Evolutionary conservation across 352 stramenopile species (phyloP).

Genomic region (Globisporangium nagaii): DNA sequence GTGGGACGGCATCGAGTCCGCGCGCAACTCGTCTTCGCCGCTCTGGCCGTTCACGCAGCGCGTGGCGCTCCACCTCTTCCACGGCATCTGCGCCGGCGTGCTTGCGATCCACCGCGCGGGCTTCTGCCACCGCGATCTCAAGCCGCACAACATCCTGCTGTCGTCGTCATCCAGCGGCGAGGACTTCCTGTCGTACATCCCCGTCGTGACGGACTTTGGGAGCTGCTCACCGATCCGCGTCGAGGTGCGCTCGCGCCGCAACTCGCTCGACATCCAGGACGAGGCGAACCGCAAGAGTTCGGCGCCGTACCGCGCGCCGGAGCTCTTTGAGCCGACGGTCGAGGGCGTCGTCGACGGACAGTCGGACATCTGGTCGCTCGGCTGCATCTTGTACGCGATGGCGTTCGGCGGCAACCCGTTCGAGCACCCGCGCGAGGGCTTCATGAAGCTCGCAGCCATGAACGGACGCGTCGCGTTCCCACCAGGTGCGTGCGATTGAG

Average conservation of each 20-base stretch:
- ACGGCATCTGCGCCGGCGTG: slow-evolving; percentile 77
- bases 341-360: slow-evolving; percentile 68
- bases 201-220: slow-evolving; percentile 84
- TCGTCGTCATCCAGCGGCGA: slow-evolving; percentile 55
- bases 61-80: slow-evolving; percentile 76
- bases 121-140: slow-evolving; percentile 84
- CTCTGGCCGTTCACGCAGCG: slow-evolving; percentile 83
- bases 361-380: slow-evolving; percentile 82
- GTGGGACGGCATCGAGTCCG: slow-evolving; percentile 67
- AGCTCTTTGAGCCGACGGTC: slow-evolving; percentile 75
- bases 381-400: slow-evolving; percentile 85
- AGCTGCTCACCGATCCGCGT: slow-evolving; percentile 67
- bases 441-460: slow-evolving; percentile 80
- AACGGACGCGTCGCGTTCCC: slow-evolving; percentile 77
- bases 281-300: slow-evolving; percentile 80
- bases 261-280: slow-evolving; percentile 75
- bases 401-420: slow-evolving; percentile 80
- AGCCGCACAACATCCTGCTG: slow-evolving; percentile 81
- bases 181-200: slow-evolving; percentile 69
- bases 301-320: slow-evolving; percentile 73
- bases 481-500: slow-evolving; percentile 27
- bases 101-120: slow-evolving; percentile 68
- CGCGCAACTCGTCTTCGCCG: slow-evolving; percentile 58
- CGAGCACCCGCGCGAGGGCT: slow-evolving; percentile 73
- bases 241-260: slow-evolving; percentile 58